phyloP scores from a whole-genome alignment of 148 eudicot species.

The Oxyria digyna region DNA sequence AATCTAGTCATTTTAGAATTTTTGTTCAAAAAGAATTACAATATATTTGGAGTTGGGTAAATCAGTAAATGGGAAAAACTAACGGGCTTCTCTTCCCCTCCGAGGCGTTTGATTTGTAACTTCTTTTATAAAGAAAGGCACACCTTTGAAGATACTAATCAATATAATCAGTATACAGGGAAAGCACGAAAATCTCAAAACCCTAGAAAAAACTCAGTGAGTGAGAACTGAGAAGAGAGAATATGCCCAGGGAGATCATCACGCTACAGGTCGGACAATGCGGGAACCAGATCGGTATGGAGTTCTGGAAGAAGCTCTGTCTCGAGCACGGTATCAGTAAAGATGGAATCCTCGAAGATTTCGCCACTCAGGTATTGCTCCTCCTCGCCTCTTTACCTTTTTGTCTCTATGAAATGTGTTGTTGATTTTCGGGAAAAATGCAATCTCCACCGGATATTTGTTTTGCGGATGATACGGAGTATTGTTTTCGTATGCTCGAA shows the following conservation, averaged over 20 bases:
- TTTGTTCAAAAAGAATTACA: no score
- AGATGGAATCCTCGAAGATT: conserved; percentile 94
- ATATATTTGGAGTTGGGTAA: no score
- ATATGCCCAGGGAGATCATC: conserved; percentile 89
- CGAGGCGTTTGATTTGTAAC: no score
- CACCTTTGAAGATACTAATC: no score
- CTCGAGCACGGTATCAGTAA: conserved; percentile 89
- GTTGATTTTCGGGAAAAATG: neutral
- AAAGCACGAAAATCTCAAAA: neutral
- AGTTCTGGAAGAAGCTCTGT: conserved; percentile 97
- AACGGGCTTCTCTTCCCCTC: no score
- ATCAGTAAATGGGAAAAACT: no score
- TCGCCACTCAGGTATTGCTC: conserved; percentile 72
- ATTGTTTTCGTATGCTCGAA: neutral
- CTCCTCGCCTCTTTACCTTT: neutral
- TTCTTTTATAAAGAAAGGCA: no score
- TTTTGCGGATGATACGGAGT: neutral
- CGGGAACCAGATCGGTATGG: conserved; percentile 97
- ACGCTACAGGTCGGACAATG: conserved; percentile 95
- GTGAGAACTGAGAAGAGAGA: conserved; percentile 3
- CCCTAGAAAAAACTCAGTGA: conserved; percentile 24
- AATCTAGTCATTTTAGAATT: no score
- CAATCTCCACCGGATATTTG: neutral
- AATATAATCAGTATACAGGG: no score
- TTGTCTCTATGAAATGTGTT: neutral